A percentile compares a stretch with the other conserved stretches of the same genome.
These are phyloP conservation scores for Cordia subcordata DNA, from an alignment of 257 asterid genomes.

Conservation along the genomic window DNA sequence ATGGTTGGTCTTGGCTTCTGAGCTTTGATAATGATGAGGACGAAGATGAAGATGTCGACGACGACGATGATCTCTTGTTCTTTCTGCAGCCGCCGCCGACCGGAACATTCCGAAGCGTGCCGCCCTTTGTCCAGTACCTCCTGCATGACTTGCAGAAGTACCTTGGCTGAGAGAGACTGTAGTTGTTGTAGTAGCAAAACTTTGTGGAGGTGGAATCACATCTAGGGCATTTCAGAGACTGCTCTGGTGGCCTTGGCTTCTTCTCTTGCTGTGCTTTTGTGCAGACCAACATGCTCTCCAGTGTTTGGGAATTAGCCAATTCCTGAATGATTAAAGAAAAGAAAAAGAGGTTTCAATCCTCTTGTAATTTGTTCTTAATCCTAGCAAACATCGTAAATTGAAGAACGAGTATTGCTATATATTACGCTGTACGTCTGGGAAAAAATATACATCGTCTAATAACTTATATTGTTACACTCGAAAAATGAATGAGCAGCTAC, in stretches of 20 bases:
- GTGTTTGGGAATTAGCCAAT: conserved; percentile 60
- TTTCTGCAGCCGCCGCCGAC: conserved; percentile 93
- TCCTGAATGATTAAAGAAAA: conserved; percentile 36
- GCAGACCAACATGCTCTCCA: conserved; percentile 80
- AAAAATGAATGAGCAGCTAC: no score
- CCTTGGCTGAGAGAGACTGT: conserved; percentile 91
- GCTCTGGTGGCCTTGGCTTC: conserved; percentile 67
- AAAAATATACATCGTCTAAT: no score
- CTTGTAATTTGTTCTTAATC: not conserved
- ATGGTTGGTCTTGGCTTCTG: conserved; percentile 48
- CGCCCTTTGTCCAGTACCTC: conserved; percentile 97
- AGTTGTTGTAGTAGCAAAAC: conserved; percentile 92
- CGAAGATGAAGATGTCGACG: no score
- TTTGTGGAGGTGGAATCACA: conserved; percentile 93
- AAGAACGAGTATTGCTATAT: no score
- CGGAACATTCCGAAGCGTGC: conserved; percentile 83
- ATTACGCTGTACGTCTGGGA: no score
- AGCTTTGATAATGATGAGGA: conserved; percentile 48
- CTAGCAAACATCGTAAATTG: no score
- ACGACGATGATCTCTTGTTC: conserved; percentile 53
- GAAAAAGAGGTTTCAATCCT: not conserved
- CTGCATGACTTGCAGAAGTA: conserved; percentile 94
- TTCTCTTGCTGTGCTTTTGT: conserved; percentile 56
- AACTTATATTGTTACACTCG: no score
- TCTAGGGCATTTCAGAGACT: conserved; percentile 76